Percentiles rank a stretch among this genome's conserved stretches.
These are phyloP conservation scores for Sphagnurus paluster DNA, from an alignment of 1,284 basidiomycete genomes.

Conservation along the genomic window DNA sequence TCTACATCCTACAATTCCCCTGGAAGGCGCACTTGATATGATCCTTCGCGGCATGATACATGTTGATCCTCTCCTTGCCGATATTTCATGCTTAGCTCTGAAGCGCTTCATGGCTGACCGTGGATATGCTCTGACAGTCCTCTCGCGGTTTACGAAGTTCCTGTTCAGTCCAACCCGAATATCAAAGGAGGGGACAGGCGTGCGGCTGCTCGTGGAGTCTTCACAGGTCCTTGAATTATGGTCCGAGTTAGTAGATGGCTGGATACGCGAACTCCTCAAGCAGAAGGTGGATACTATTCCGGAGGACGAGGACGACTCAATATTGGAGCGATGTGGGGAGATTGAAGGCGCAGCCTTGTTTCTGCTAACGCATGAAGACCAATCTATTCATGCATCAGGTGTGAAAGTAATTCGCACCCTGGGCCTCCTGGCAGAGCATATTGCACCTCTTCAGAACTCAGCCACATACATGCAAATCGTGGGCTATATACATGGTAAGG, in stretches of 20 bases:
- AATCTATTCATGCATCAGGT: slow-evolving; percentile 53
- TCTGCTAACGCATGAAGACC: slow-evolving; percentile 67
- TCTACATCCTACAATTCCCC: slow-evolving; percentile 54
- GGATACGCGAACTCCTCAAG: slow-evolving; percentile 52
- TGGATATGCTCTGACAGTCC: slow-evolving; percentile 57
- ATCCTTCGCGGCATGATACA: slow-evolving; percentile 83
- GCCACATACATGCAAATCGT: slow-evolving; percentile 41
- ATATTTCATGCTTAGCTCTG: slow-evolving; percentile 70
- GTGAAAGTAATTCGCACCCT: slow-evolving; percentile 62
- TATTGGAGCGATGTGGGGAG: slow-evolving; percentile 50
- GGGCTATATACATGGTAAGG: slow-evolving; percentile 50
- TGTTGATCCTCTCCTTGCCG: slow-evolving; percentile 75
- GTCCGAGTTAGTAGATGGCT: slow-evolving; percentile 72
- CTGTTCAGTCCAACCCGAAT: slow-evolving; percentile 76
- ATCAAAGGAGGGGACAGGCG: slow-evolving; percentile 64
- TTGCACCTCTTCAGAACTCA: slow-evolving; percentile 33
- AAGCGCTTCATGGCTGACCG: slow-evolving; percentile 73
- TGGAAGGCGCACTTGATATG: slow-evolving; percentile 75
- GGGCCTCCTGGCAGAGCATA: slow-evolving; percentile 42
- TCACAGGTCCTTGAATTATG: slow-evolving; percentile 70
- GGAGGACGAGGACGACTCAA: slow-evolving; percentile 41
- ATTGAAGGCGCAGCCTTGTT: slow-evolving; percentile 80
- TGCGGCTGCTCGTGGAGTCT: slow-evolving; percentile 66
- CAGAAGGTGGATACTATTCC: slow-evolving; percentile 40
- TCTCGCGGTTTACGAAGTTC: slow-evolving; percentile 73